These are phyloP conservation scores for Papiliotrema flavescens DNA, from an alignment of 1,284 basidiomycete species.

Conservation along the genomic window DNA sequence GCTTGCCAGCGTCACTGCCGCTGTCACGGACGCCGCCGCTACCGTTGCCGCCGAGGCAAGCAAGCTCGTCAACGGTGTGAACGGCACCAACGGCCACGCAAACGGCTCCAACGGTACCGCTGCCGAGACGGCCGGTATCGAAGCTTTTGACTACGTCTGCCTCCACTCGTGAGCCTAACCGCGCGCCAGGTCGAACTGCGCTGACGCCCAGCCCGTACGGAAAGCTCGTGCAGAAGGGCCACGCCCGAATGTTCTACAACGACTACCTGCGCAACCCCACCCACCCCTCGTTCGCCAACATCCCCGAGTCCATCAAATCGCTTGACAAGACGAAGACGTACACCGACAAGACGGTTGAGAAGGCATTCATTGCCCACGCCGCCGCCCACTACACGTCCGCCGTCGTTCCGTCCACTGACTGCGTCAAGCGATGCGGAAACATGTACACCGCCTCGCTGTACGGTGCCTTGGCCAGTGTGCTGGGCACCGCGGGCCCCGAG, in stretches of 20 bases:
- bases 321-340: constrained; percentile 69
- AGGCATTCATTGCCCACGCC: constrained; percentile 75
- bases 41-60: constrained; percentile 23
- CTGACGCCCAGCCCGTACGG: constrained; percentile 67
- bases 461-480: constrained; percentile 80
- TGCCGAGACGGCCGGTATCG: constrained; percentile 61
- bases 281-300: constrained; percentile 67
- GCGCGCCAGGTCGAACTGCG: background rate
- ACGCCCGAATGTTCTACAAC: constrained; percentile 71
- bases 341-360: constrained; percentile 92
- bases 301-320: constrained; percentile 67
- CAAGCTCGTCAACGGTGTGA: constrained; percentile 30
- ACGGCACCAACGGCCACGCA: constrained; percentile 28
- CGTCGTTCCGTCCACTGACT: constrained; percentile 73
- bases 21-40: constrained; percentile 23
- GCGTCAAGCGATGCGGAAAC: constrained; percentile 87
- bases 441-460: constrained; percentile 99
- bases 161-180: constrained; percentile 63
- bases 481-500: constrained; percentile 63
- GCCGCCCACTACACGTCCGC: constrained; percentile 68
- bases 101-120: constrained; percentile 36
- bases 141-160: constrained; percentile 81
- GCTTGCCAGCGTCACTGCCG: constrained; percentile 27
- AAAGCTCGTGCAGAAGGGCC: constrained; percentile 96
- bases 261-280: constrained; percentile 83